Base-by-base conservation (phyloP, 2,329 filamentous ascomycete genomes). In the Exophiala aquamarina region DNA sequence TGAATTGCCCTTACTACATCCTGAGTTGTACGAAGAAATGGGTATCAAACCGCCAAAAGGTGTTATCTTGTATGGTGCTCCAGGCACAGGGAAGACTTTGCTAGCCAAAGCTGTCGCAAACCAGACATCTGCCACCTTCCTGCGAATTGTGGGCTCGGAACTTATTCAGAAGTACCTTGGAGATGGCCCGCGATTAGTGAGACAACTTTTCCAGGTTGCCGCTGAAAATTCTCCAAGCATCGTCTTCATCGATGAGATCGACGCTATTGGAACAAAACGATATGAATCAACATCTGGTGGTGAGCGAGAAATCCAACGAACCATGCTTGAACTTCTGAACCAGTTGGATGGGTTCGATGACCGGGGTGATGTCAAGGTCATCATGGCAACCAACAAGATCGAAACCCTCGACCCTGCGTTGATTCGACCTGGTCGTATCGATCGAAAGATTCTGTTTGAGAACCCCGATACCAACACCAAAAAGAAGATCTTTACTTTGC, bases 321-420 rank as follows among this genome's bases (percentile, higher is more conserved):
- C 93, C 39, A 98, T 98, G 93, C 75, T 98, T 70, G 93, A 98
- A 66, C 81, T 98, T 44, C 84, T 98, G 33, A 98, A 98, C 72
- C 93, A 98, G 74, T 84, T 98, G 7, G 93, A 98, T 67, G 93
- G 93, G 62, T 98, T 98, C 72, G 93, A 98, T 66, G 94, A 98
- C 70, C 88, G 93, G 52, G 94, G 93, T 60, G 93, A 98, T 66
- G 92, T 98, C 71, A 98, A 98, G 77, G 93, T 98, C 53, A 92
- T 98, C 69, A 97, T 98, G 91, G 94, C 93, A 10, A 98, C 93
- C 59, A 98, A 98, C 83, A 98, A 98, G 82, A 98, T 98, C 59
- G 94, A 98, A 60, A 95, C 89, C 3, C 79, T 98, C 20, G 94
- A 98, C 65, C 93, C 93, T 45, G 93, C 93, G 14, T 78, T 98